Evolutionary conservation across 495 filamentous ascomycete genomes (phyloP), one percentile per base, ranked within the genome.

Genomic region (Xylaria nigripes): DNA sequence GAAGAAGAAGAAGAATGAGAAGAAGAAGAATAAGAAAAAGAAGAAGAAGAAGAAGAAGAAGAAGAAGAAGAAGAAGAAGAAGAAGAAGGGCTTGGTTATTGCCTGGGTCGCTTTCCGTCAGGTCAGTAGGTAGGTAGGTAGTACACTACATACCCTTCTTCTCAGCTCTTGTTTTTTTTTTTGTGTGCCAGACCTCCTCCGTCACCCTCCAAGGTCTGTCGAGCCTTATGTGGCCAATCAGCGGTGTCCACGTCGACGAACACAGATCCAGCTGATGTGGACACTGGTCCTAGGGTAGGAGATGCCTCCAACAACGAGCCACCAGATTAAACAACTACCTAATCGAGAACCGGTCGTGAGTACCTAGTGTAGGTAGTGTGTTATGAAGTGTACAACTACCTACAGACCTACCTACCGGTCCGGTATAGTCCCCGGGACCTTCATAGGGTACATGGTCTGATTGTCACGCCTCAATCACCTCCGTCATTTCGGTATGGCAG

Each of bases 181-280:
- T 45, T 49, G 41, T 60, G 59, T 60, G 56, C 63, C 63, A 66
- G 60, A 40, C 36, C 63, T 61, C 55, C 59, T 62, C 63, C 60
- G 59, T 60, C 50, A 64, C 61, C 61, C 61, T 64, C 61, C 59
- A 58, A 47, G 55, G 50, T 43, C 46, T 54, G 52, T 56, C 56
- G 59, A 51, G 59, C 59, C 54, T 51, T 50, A 53, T 22, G 29
- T 23, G 57, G 50, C 64, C 64, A 67, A 67, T 67, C 64, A 67
- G 45, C 25, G 48, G 18, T 30, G 55, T 55, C 64, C 64, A 67
- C 64, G 64, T 67, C 59, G 61, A 62, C 64, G 57, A 57, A 48
- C 64, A 67, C 64, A 60, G 57, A 52, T 54, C 47, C 53, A 46
- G 54, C 47, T 51, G 47, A 57, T 57, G 47, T 51, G 48, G 47